phyloP scores from a whole-genome alignment of 2,329 filamentous ascomycete genomes.

The Fusarium verrucosum region DNA sequence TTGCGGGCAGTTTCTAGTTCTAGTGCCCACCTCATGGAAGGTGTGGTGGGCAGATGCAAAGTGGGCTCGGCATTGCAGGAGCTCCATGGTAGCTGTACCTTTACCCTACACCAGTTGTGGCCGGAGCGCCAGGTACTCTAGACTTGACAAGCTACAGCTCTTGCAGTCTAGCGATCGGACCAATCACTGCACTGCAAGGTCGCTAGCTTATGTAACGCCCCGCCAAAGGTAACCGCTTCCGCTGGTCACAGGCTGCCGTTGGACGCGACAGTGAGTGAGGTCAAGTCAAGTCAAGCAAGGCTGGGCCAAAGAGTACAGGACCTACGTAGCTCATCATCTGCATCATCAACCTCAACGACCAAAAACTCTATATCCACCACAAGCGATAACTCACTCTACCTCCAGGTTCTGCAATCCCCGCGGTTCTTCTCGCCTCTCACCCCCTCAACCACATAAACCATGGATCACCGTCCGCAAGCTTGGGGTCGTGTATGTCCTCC shows the following conservation, averaged over 20 bases:
- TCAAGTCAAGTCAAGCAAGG: constrained; percentile 30
- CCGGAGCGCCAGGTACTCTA: background rate
- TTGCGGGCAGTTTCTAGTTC: constrained; percentile 22
- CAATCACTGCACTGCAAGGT: constrained; percentile 45
- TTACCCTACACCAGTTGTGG: background rate
- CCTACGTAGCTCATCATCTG: constrained; percentile 33
- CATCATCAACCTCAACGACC: constrained; percentile 9
- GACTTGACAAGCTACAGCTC: constrained; percentile 28
- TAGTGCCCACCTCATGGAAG: constrained; percentile 20
- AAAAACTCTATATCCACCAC: background rate
- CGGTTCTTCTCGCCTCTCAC: background rate
- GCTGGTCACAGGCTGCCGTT: constrained; percentile 48
- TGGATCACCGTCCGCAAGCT: constrained; percentile 78
- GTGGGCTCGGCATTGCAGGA: constrained; percentile 19
- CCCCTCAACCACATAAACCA: constrained; percentile 47
- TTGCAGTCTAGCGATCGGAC: constrained; percentile 28
- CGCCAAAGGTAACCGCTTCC: constrained; percentile 16
- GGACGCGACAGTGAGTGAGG: constrained; percentile 50
- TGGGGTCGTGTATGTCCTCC: constrained; percentile 72
- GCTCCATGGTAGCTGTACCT: constrained; percentile 26
- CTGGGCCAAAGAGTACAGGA: constrained; percentile 16
- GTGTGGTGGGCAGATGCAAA: constrained; percentile 4
- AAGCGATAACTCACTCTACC: background rate
- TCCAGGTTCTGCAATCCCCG: background rate
- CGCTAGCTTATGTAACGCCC: constrained; percentile 47